Base-by-base conservation (phyloP, 192 early-diverging fungal species). In the Umbelopsis ramanniana region DNA sequence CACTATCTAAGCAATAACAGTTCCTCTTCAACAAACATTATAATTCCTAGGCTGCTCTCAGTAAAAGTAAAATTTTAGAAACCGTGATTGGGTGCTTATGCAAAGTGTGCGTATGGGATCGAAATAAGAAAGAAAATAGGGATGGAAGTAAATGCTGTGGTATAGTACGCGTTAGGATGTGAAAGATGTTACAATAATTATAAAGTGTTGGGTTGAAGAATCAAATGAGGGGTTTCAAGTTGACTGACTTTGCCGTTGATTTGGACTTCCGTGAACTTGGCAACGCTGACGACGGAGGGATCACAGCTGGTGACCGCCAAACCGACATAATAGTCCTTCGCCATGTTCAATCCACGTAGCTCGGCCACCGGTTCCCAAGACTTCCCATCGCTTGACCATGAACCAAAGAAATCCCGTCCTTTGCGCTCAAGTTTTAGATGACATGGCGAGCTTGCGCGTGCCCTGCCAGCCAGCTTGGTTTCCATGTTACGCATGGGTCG, bases 291-390 rank as follows among this genome's bases (percentile, higher is more conserved):
- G 9, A 76, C 75, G 0, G 71, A 55, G 9, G 67, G 24, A 43
- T 76, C 75, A 43, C 75, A 76, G 29, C 75, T 76, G 21, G 75
- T 76, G 6, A 76, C 75, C 23, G 67, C 70, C 11, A 76, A 22
- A 1, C 75, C 75, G 10, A 50, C 71, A 66, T 76, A 76, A 3
- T 68, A 40, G 50, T 76, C 75, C 21, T 54, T 48, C 2, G 75
- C 75, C 22, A 76, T 50, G 6, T 67, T 3, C 11, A 66, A 22
- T 0, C 63, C 47, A 14, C 66, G 57, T 6, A 68, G 46, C 22
- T 71, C 63, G 15, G 69, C 74, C 10, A 71, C 52, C 0, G 12
- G 29, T 29, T 63, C 29, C 57, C 57, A 63, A 0, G 23, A 15
- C 0, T 37, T 19, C 6, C 57, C 57, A 37, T 63, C 57, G 3